Evolutionary conservation across 2,329 filamentous ascomycete species (phyloP).

Genomic region (Emmonsia crescens): DNA sequence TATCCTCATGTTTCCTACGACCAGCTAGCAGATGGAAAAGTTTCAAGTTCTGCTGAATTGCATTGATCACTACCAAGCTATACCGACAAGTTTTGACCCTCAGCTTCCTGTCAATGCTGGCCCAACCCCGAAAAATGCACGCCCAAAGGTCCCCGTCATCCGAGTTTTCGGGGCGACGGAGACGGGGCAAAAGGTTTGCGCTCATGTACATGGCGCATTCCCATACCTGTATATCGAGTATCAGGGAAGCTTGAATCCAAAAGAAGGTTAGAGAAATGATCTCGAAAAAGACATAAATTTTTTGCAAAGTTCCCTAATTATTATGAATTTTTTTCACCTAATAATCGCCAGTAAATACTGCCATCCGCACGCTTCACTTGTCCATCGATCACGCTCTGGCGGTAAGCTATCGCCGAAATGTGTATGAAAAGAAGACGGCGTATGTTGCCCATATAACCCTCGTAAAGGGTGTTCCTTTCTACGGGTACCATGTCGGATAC

Average conservation of each 20-base stretch:
- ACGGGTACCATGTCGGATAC: conserved; percentile 90
- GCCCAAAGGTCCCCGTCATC: conserved; percentile 71
- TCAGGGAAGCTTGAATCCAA: conserved; percentile 52
- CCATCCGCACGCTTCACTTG: conserved; percentile 66
- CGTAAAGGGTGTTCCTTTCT: conserved; percentile 90
- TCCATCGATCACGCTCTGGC: conserved; percentile 88
- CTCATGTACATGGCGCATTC: conserved; percentile 89
- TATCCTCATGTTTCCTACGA: conserved; percentile 3
- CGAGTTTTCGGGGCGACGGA: conserved; percentile 87
- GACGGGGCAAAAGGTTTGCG: conserved; percentile 90
- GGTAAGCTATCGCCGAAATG: conserved; percentile 69
- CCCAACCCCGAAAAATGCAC: conserved; percentile 48
- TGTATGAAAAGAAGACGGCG: conserved; percentile 54
- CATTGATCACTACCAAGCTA: conserved; percentile 85
- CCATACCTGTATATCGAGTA: conserved; percentile 94
- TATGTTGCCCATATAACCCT: conserved; percentile 87
- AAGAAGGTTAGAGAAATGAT: conserved; percentile 49
- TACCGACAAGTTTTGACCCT: conserved; percentile 70
- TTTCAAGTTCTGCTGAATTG: conserved; percentile 92
- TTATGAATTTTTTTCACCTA: conserved; percentile 11
- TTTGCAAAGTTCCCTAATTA: neutral
- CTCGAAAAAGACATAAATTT: neutral
- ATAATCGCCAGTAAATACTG: conserved; percentile 51
- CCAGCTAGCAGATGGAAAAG: conserved; percentile 46
- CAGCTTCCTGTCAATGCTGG: conserved; percentile 56